Evolutionary conservation across 768 basidiomycete genomes (phyloP).

Genomic region (Mycena latifolia): DNA sequence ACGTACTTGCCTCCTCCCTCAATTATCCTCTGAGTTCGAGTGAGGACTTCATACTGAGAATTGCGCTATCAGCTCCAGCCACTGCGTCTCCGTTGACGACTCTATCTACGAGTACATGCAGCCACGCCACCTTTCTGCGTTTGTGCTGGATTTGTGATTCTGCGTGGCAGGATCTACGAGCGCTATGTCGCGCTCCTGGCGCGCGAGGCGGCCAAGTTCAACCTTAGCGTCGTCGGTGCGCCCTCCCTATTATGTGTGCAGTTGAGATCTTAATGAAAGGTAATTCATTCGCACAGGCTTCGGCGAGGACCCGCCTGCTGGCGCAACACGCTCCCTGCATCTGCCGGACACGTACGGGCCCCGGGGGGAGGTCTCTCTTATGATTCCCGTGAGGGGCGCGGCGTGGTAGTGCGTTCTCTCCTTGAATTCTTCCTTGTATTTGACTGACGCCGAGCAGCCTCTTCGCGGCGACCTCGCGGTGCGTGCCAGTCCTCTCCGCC

Average conservation of each 20-base stretch:
- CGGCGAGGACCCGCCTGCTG: background rate
- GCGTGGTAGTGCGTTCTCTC: too few relatives aligned
- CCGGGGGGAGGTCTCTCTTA: too few relatives aligned
- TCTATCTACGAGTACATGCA: conserved; percentile 11
- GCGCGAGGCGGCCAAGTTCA: conserved; percentile 18
- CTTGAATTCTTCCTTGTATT: too few relatives aligned
- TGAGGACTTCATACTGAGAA: conserved; percentile 18
- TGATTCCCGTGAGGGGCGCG: too few relatives aligned
- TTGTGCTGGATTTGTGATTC: background rate
- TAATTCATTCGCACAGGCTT: conserved; percentile 3
- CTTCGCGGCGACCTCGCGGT: too few relatives aligned
- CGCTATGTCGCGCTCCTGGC: conserved; percentile 8
- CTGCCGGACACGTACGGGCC: too few relatives aligned
- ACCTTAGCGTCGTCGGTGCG: conserved; percentile 24
- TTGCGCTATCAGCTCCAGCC: conserved; percentile 50
- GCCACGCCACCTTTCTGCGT: too few relatives aligned
- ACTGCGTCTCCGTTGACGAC: conserved; percentile 54
- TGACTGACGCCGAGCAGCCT: too few relatives aligned
- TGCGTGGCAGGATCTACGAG: conserved; percentile 7
- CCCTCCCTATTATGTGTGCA: background rate
- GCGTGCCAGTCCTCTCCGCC: too few relatives aligned
- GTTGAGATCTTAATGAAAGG: too few relatives aligned
- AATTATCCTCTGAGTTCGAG: too few relatives aligned
- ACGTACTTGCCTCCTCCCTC: background rate
- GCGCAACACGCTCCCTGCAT: background rate